Base-by-base conservation (phyloP, 352 stramenopile species). In the Pythium periplocum region DNA sequence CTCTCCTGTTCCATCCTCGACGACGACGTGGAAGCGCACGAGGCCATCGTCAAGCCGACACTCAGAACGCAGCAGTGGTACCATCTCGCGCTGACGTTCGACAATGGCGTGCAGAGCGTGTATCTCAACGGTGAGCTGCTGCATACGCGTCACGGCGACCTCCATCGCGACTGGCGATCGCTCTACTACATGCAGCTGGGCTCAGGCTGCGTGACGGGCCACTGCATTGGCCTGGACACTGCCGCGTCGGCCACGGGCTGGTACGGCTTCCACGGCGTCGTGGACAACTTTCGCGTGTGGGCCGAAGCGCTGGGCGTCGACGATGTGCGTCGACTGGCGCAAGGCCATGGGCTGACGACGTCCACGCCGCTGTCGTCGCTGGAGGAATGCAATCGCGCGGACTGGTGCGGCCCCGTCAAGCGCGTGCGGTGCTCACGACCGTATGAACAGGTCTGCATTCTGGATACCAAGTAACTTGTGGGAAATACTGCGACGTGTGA, bases 181-280 rank as follows among this genome's bases (percentile, higher is more conserved):
- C 53, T 87, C 11, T 63, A 59, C 10, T 57, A 81, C 52, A 61
- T 73, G 36, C 83, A 77, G 45, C 53, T 89, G 47, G 78, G 78
- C 43, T 70, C 69, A 1, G 78, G 78, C 6, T 87, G 69, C 58
- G 82, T 89, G 53, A 81, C 69, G 38, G 63, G 58, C 2, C 53
- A 63, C 30, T 68, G 68, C 6, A 73, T 68, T 34, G 57, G 51
- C 34, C 53, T 58, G 57, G 74, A 74, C 5, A 66, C 81, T 49
- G 61, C 75, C 2, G 69, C 73, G 7, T 87, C 17, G 17, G 17
- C 83, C 48, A 62, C 66, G 1, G 73, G 78, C 34, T 86, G 75
- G 75, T 89, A 86, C 49, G 73, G 71, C 40, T 89, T 87, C 40
- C 79, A 74, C 42, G 78, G 78, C 2, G 55, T 89, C 6, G 62